phyloP scores from a whole-genome alignment of 164 flowering plant species.

The Kalanchoe fedtschenkoi region DNA sequence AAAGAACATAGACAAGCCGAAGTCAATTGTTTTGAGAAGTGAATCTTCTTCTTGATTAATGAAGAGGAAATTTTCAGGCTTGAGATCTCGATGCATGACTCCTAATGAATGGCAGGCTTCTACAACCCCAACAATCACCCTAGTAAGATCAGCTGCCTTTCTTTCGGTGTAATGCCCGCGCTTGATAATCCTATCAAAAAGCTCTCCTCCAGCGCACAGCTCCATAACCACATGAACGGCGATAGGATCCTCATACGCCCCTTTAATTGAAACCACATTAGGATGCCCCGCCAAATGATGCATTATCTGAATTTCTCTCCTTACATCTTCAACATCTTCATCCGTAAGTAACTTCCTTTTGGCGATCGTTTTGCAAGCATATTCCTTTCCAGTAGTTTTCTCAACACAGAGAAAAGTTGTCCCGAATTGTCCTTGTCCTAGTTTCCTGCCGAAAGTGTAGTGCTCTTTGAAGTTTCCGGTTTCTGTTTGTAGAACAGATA shows the following conservation, averaged over 20 bases:
- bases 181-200: constrained; percentile 5
- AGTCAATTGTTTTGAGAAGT: constrained; percentile 4
- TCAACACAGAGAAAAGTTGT: not conserved
- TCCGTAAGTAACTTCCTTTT: constrained; percentile 4
- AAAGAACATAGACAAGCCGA: constrained; percentile 3
- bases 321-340: constrained; percentile 2
- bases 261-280: constrained; percentile 1
- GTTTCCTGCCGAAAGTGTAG: not conserved
- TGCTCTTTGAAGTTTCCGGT: not conserved
- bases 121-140: constrained; percentile 3
- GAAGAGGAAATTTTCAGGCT: constrained; percentile 1
- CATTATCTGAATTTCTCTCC: constrained; percentile 6
- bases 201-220: constrained; percentile 4
- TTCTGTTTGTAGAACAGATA: constrained; percentile 1
- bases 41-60: not conserved
- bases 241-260: constrained; percentile 3
- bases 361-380: constrained; percentile 2
- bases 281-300: constrained; percentile 3
- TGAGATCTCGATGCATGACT: constrained; percentile 5
- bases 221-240: constrained; percentile 4
- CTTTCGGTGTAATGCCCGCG: constrained; percentile 1
- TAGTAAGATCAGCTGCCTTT: constrained; percentile 1
- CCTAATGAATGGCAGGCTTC: constrained; percentile 2
- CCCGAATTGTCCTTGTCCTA: constrained; percentile 4
- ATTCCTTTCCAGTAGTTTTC: not conserved